Percentiles rank a stretch among this genome's conserved stretches.
phyloP scores from a whole-genome alignment of 2,329 filamentous ascomycete species.

The Phyllosticta citriasiana region DNA sequence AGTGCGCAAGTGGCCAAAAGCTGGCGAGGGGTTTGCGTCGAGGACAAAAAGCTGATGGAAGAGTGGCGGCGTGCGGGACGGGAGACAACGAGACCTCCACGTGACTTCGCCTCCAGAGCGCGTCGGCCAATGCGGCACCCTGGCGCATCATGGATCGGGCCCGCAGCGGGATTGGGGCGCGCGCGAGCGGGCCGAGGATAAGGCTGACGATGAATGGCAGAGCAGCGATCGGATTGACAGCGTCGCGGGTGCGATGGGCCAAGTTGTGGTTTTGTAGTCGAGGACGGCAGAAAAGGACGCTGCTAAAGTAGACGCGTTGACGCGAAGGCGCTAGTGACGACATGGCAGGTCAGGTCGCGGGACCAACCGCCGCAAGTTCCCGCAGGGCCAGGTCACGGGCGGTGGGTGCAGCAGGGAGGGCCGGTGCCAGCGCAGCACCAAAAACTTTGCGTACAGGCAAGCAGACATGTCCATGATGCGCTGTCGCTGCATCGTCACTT shows the following conservation, averaged over 20 bases:
- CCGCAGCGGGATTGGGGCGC: background rate
- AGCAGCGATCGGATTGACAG: background rate
- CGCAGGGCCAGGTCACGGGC: background rate
- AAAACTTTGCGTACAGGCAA: no score
- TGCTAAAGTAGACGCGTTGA: background rate
- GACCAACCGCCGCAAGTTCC: background rate
- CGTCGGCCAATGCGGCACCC: background rate
- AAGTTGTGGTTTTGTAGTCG: background rate
- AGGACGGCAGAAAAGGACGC: background rate
- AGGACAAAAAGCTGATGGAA: background rate
- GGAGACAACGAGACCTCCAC: background rate
- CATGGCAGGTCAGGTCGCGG: background rate
- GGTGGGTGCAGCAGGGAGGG: no score
- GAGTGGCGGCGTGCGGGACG: background rate
- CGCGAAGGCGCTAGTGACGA: background rate
- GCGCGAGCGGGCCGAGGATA: slow-evolving; percentile 1
- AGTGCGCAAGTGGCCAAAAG: slow-evolving; percentile 6
- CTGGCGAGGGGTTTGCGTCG: background rate
- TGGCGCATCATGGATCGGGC: background rate
- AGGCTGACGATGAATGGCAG: background rate
- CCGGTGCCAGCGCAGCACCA: background rate
- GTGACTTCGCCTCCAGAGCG: background rate
- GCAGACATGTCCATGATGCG: no score
- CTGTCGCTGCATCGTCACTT: no score
- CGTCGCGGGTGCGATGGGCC: background rate